Conservation (phyloP, 2,329 filamentous ascomycete genomes). For the Neoascochyta sp. region DNA sequence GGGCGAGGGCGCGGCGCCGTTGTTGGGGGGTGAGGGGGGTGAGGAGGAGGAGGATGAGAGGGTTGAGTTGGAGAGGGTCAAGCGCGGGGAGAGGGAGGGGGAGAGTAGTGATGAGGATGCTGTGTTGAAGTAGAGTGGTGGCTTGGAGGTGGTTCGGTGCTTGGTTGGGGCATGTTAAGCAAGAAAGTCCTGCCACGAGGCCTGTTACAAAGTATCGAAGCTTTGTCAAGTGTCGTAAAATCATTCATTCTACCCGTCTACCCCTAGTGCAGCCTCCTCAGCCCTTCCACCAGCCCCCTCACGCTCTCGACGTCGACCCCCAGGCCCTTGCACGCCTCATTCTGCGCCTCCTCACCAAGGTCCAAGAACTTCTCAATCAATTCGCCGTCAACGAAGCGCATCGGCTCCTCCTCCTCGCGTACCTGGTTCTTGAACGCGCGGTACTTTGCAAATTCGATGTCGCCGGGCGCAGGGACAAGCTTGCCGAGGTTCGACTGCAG, state of each 20-base stretch:
- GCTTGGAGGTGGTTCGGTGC: too few relatives aligned
- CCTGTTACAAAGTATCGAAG: too few relatives aligned
- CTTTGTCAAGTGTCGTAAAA: too few relatives aligned
- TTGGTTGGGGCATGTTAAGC: too few relatives aligned
- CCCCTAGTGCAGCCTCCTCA: slow-evolving; percentile 50
- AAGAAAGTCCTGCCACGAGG: too few relatives aligned
- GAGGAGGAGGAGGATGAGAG: slow-evolving; percentile 20
- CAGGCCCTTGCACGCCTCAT: slow-evolving; percentile 50
- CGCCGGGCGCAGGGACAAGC: slow-evolving; percentile 64
- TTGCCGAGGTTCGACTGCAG: slow-evolving; percentile 71
- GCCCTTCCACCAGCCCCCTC: slow-evolving; percentile 58
- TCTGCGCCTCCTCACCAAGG: slow-evolving; percentile 57
- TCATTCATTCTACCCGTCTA: slow-evolving; percentile 1
- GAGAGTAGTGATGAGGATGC: slow-evolving; percentile 31
- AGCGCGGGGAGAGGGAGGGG: slow-evolving; percentile 7
- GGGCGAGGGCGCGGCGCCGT: slow-evolving; percentile 20
- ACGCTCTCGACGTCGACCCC: slow-evolving; percentile 55
- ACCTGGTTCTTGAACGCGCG: slow-evolving; percentile 76
- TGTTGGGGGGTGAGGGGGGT: slow-evolving; percentile 15
- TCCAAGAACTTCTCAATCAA: slow-evolving; percentile 82
- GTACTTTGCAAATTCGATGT: slow-evolving; percentile 72
- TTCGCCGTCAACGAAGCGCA: slow-evolving; percentile 88
- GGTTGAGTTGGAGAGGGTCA: slow-evolving; percentile 31
- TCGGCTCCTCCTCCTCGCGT: slow-evolving; percentile 69
- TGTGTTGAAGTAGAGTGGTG: slow-evolving; percentile 25